Evolutionary conservation across 148 eudicot genomes (phyloP), one percentile per base, ranked within the genome.

Genomic region (Camellia granthamiana): DNA sequence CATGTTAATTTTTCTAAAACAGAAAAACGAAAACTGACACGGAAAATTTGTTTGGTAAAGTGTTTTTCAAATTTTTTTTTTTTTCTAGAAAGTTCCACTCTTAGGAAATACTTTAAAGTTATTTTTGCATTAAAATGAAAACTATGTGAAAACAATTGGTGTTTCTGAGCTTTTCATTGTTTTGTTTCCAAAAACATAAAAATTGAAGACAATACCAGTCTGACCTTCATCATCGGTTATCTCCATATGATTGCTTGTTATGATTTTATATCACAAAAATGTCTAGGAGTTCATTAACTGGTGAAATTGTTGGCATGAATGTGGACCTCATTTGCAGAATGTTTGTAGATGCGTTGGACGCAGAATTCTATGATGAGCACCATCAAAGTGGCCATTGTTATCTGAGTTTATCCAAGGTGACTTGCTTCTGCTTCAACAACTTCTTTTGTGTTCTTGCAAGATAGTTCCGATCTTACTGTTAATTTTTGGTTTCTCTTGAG

Each of bases 271-370:
- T 63, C 7, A 23, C 9, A 23, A 14, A 3, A 11, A 21, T 51
- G 13, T 46, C 47, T 46, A 12, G 14, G 11, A 63, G 18, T 77
- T 77, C 14, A 19, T 21, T n/a, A 14, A 12, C 21, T 47, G n/a
- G n/a, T 21, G 56, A 10, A 13, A 52, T 62, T 63, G 64, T 60
- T 81, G 60, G 58, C 54, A 19, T 42, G 38, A 41, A 13, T 49
- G 52, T 46, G 73, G 73, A 65, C 56, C 8, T 60, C 78, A 68
- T 77, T 72, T 86, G 85, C 90, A 95, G 99, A 86, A 90, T 95
- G 91, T 95, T 95, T 79, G 99, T 92, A 51, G 97, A 95, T 83
- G 84, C 88, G 65, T 72, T 95, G 82, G 99, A 95, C 74, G 84
- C 85, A 18, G 90, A 89, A 85, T 89, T 93, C 83, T 90, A 90